Conservation (phyloP, 2,329 filamentous ascomycete genomes). For the Cercospora zeina region DNA sequence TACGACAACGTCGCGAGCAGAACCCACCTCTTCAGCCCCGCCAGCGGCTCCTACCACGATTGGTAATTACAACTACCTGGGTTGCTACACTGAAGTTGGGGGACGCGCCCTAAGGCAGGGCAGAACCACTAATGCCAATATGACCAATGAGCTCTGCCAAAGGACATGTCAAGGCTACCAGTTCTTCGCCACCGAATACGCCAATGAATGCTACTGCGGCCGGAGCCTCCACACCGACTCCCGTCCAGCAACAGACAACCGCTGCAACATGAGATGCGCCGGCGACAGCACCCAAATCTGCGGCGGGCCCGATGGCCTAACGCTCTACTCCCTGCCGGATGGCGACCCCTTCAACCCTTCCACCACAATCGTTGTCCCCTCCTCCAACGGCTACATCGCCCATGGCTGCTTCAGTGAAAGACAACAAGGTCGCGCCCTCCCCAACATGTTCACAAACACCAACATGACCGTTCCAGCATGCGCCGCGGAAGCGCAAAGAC, state of each 20-base stretch:
- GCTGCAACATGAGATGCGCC: slow-evolving; percentile 33
- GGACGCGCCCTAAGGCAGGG: slow-evolving; percentile 36
- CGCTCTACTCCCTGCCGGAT: slow-evolving; percentile 12
- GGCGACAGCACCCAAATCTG: slow-evolving; percentile 32
- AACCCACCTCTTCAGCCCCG: slow-evolving; percentile 5
- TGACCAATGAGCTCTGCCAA: slow-evolving; percentile 45
- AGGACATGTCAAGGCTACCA: slow-evolving; percentile 36
- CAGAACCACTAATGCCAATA: slow-evolving; percentile 32
- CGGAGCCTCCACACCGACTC: slow-evolving; percentile 5
- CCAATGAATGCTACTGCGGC: slow-evolving; percentile 39
- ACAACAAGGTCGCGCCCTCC: slow-evolving; percentile 29
- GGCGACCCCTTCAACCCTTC: slow-evolving; percentile 10
- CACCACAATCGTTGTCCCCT: slow-evolving; percentile 18
- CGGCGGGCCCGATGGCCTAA: slow-evolving; percentile 25
- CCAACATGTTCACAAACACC: slow-evolving; percentile 29
- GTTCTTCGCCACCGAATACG: slow-evolving; percentile 44
- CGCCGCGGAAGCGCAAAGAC: slow-evolving; percentile 31
- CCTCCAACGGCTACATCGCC: slow-evolving; percentile 27
- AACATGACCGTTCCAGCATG: slow-evolving; percentile 31
- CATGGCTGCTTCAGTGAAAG: slow-evolving; percentile 38
- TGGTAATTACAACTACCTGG: slow-evolving; percentile 26
- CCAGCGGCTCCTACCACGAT: slow-evolving; percentile 16
- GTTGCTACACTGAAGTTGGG: slow-evolving; percentile 35
- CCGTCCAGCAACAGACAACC: slow-evolving; percentile 13
- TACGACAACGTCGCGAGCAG: neutral